Percentiles rank a stretch among this genome's conserved stretches.
Conservation (phyloP, 345 rosid genomes). For the Clarkia xantiana region DNA sequence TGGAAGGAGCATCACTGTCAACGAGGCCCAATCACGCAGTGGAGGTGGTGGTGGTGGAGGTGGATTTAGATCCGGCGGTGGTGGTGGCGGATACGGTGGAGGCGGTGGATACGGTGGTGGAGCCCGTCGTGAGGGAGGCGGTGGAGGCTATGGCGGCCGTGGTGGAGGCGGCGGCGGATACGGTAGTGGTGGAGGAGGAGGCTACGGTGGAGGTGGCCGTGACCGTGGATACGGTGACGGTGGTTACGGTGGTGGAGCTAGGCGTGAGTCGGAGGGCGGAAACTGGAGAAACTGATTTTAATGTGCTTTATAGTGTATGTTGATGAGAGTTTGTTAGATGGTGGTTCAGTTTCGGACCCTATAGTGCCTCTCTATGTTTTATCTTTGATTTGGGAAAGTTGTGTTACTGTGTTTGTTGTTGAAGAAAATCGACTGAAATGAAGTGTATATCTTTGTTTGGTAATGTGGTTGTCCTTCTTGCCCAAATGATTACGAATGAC, state of each 20-base stretch:
- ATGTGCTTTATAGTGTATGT: neutral
- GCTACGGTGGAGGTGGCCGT: constrained; percentile 31
- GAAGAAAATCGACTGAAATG: neutral
- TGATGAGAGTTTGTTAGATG: no score
- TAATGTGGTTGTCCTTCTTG: neutral
- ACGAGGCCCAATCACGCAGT: constrained; percentile 72
- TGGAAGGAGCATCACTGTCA: constrained; percentile 70
- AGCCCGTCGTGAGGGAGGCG: constrained; percentile 26
- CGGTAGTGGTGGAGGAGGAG: constrained; percentile 27
- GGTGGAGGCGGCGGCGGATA: constrained; percentile 37
- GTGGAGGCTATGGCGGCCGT: constrained; percentile 21
- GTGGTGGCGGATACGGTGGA: constrained; percentile 32
- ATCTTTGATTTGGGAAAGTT: neutral
- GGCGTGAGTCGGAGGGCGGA: constrained; percentile 28
- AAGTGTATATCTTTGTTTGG: constrained; percentile 1
- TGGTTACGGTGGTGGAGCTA: constrained; percentile 17
- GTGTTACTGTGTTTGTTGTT: neutral
- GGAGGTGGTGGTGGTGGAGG: constrained; percentile 39
- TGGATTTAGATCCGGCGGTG: constrained; percentile 26
- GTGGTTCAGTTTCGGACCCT: neutral
- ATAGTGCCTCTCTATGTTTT: neutral
- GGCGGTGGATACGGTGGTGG: constrained; percentile 28
- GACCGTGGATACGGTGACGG: constrained; percentile 22
- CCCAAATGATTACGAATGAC: neutral
- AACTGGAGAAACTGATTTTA: constrained; percentile 38